Base-by-base conservation (phyloP, 768 basidiomycete genomes). In the Mycena leptocephala region DNA sequence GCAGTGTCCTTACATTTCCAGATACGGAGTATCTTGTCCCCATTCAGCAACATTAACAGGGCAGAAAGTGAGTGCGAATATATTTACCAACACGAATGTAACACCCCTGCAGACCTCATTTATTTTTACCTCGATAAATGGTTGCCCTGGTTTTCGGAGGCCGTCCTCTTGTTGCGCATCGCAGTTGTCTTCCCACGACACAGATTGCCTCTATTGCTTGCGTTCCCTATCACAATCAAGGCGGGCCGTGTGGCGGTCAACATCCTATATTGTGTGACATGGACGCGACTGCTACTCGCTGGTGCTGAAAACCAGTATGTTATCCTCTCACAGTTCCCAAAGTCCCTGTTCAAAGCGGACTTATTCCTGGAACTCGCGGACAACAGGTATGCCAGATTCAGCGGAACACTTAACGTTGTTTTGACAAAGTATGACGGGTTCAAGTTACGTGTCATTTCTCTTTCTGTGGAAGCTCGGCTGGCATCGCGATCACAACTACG, bases 371-470 rank as follows among this genome's bases (percentile, higher is more conserved):
- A 71, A 24, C 70, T 71, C 13, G 41, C n/a, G 2, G 70, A 71
- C 28, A 71, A 71, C 28, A 53, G 61, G 70, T 71, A 20, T 28
- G 59, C n/a, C 55, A 35, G 56, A 33, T 33, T 35, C 20, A 6
- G 20, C 24, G 37, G 6, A 32, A 22, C 24, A 18, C 0, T 32
- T 33, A 33, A 6, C 16, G 41, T 30, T 14, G 55, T 18, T 35
- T 28, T 56, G 28, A 56, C 14, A 18, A 6, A n/a, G n/a, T n/a
- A n/a, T n/a, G n/a, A n/a, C n/a, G n/a, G n/a, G 30, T 28, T 61
- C n/a, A 32, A 70, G 68, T 22, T 70, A 70, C 22, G 56, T 59
- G 11, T 70, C 68, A 22, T 70, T 26, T 35, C 55, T 70, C 30
- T 70, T 70, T 32, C 20, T 70, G 26, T 70, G 68, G 68, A 41